Evolutionary conservation across 208 protist species (phyloP).

Genomic region (Leishmania guyanensis): DNA sequence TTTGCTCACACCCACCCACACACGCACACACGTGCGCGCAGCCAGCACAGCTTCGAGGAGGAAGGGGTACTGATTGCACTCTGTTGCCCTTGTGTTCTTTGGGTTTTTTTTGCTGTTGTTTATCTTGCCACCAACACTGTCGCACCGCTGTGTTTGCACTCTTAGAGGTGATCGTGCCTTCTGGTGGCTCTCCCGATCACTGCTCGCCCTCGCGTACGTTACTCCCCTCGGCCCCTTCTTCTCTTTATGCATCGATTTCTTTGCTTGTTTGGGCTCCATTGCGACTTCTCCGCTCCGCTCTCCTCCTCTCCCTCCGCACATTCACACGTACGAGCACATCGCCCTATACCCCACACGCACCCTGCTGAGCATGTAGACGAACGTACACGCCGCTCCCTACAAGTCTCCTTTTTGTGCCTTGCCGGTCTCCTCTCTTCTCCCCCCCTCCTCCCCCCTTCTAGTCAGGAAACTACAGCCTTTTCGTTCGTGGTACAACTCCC

Average conservation of each 20-base stretch:
- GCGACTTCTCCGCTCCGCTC: not conserved
- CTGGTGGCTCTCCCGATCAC: not conserved
- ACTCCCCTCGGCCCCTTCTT: not conserved
- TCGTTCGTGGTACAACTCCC: not conserved
- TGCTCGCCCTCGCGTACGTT: not conserved
- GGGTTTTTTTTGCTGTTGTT: not conserved
- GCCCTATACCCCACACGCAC: not conserved
- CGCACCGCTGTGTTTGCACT: not conserved
- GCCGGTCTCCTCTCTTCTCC: not conserved
- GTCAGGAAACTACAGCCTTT: not conserved
- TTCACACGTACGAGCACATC: not conserved
- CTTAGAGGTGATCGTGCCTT: not conserved
- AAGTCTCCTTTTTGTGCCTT: too few species aligned
- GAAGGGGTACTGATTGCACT: not conserved
- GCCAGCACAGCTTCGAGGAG: not conserved
- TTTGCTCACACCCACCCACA: not conserved
- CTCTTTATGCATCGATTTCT: not conserved
- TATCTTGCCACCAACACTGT: not conserved
- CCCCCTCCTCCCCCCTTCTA: not conserved
- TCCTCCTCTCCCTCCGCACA: not conserved
- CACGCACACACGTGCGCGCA: not conserved
- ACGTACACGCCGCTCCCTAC: not conserved
- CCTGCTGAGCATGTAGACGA: not conserved
- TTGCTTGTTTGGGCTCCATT: not conserved
- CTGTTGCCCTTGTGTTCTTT: not conserved